Base-by-base conservation (phyloP, 1,284 basidiomycete genomes). In the Apiotrichum laibachii region DNA sequence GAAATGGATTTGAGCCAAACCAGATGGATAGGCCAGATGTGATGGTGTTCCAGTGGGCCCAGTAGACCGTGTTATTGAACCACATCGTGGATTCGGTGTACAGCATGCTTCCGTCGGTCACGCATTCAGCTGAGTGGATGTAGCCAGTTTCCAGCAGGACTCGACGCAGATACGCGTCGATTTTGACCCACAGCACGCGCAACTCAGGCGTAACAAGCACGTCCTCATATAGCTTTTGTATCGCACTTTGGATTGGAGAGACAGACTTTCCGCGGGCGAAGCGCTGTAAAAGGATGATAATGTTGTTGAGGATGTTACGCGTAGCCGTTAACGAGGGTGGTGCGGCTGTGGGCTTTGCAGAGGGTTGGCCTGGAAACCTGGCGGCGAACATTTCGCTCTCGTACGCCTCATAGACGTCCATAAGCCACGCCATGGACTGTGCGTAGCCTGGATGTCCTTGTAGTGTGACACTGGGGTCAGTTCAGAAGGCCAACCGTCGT, bases 371-470 rank as follows among this genome's bases (percentile, higher is more conserved):
- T 2, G 22, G 34, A 15, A 22, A 19, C n/a, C 35, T 46, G 11
- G 13, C 12, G 8, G 37, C 39, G 19, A 47, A 35, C 26, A 44
- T 37, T 22, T 59, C 61, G 19, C 12, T 21, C 42, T 62, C 57
- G 52, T 62, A 62, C n/a, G 52, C 49, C 16, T 56, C 42, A 21
- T 59, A 62, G 42, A 50, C 54, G 37, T 62, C 61, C 6, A 62
- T 50, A 5, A 62, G 57, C 61, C 61, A 62, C 16, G 55, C 34
- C 61, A 62, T 62, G 1, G 57, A 48, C 19, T 50, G 44, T 12
- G 31, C 22, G 19, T 59, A 59, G 18, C 61, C 61, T 1, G 50
- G 45, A 18, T 56, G 39, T 16, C 47, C 39, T 35, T 59, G 57
- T 13, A 62, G 37, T 13, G 35, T 42, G 35, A 15, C 35, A 0